Evolutionary conservation across 495 filamentous ascomycete species (phyloP), one percentile per base, ranked within the genome.

Genomic region (Halenospora varia): DNA sequence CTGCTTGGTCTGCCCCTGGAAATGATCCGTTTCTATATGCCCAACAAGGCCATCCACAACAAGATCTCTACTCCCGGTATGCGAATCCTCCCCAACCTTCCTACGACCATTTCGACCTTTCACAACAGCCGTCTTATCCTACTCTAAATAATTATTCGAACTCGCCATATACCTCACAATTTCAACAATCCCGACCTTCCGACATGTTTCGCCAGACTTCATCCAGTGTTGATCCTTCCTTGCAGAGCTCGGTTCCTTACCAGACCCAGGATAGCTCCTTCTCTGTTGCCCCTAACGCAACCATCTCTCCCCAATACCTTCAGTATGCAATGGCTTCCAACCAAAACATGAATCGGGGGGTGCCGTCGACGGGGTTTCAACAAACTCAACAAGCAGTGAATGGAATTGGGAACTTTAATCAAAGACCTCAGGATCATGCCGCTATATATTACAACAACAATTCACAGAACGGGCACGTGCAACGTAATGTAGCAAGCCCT

Each of bases 11-110:
- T 24, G 25, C 26, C 11, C 10, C 49, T 3, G 19, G n/a, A 1
- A 48, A 48, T 4, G 55, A 65, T 19, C 62, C 61, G 15, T 55
- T 51, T 44, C 2, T 45, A 10, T 58, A 49, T 40, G 20, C 20
- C 6, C 47, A 49, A n/a, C 55, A 52, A 53, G 18, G 50, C 48
- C 60, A 48, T 23, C 59, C 64, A 22, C 55, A 41, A 1, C 62
- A 59, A n/a, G 25, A 41, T n/a, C 15, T 23, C 4, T 57, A 71
- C 68, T 0, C 53, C 66, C 62, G 70, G 68, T 23, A 75, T 75
- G 44, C 73, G 10, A 56, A 22, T n/a, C 51, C 48, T 39, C 41
- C 55, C 15, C 52, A 54, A 47, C 48, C 51, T 8, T 15, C 52
- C 9, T 65, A 48, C 49, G 44, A 55, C 11, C 51, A 65, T 10